phyloP scores from a whole-genome alignment of 2,329 filamentous ascomycete species.

The Sporothrix variecibatus region DNA sequence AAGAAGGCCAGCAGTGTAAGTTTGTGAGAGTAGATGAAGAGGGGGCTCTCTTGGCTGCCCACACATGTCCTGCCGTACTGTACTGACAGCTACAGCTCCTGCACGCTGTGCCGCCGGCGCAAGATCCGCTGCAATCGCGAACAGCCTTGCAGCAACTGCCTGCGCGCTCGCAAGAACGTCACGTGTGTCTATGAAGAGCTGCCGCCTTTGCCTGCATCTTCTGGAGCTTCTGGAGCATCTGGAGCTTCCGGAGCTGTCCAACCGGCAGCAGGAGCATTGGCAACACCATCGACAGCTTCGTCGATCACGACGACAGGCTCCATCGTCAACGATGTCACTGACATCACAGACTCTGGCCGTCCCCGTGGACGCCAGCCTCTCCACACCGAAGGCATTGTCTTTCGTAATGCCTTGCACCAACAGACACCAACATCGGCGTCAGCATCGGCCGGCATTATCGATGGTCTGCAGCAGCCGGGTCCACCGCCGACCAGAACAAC shows the following conservation, averaged over 20 bases:
- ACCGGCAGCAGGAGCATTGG: neutral
- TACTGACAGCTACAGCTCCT: conserved; percentile 22
- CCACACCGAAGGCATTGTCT: conserved; percentile 7
- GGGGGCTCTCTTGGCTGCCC: neutral
- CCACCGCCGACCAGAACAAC: neutral
- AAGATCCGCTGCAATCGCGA: conserved; percentile 48
- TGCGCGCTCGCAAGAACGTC: conserved; percentile 35
- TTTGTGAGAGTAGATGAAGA: conserved; percentile 16
- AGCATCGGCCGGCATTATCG: neutral
- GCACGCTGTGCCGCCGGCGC: conserved; percentile 42
- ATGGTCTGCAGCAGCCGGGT: neutral
- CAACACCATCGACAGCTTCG: neutral
- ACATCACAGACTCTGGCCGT: neutral
- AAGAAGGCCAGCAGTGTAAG: conserved; percentile 27
- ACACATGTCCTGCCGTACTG: neutral
- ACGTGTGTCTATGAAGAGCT: conserved; percentile 26
- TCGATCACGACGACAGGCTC: neutral
- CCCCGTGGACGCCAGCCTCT: neutral
- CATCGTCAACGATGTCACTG: neutral
- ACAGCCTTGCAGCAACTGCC: conserved; percentile 46
- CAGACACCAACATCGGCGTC: neutral
- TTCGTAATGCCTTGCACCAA: neutral
- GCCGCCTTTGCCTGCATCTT: neutral
- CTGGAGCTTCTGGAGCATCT: neutral
- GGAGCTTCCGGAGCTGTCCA: neutral